phyloP scores from a whole-genome alignment of 129 eudicot genomes.

The Ambrosia trifida region DNA sequence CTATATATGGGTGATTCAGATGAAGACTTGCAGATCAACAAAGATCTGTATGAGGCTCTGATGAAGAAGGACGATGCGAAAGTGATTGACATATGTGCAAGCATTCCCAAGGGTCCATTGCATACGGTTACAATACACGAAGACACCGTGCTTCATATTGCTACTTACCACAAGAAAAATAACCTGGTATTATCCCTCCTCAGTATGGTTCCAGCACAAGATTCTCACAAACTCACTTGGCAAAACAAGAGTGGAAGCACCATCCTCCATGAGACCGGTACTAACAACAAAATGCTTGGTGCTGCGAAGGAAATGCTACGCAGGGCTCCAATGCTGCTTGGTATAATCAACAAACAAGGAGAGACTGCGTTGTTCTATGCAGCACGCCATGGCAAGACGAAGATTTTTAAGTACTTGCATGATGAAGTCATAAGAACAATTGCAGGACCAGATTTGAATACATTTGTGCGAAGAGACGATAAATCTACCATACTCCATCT shows the following conservation, averaged over 20 bases:
- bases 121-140: slow-evolving; percentile 25
- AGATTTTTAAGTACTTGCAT: slow-evolving; percentile 23
- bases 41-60: slow-evolving; percentile 16
- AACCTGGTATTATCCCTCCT: slow-evolving; percentile 23
- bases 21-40: neutral
- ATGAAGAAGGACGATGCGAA: neutral
- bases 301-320: slow-evolving; percentile 27
- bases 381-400: slow-evolving; percentile 28
- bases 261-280: slow-evolving; percentile 37
- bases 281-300: slow-evolving; percentile 7
- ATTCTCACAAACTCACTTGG: neutral
- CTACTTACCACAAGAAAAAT: slow-evolving; percentile 26
- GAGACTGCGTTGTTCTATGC: slow-evolving; percentile 38
- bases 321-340: slow-evolving; percentile 26
- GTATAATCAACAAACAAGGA: slow-evolving; percentile 22
- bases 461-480: slow-evolving; percentile 17
- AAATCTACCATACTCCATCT: slow-evolving; percentile 32
- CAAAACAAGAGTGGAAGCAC: slow-evolving; percentile 28
- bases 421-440: neutral
- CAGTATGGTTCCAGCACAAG: neutral
- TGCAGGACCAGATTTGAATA: slow-evolving; percentile 1
- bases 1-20: neutral
- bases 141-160: slow-evolving; percentile 38
- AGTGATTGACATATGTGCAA: slow-evolving; percentile 23
- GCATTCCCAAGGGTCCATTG: slow-evolving; percentile 33